Evolutionary conservation across 2,329 filamentous ascomycete genomes (phyloP).

Genomic region (Colletotrichum sp.): DNA sequence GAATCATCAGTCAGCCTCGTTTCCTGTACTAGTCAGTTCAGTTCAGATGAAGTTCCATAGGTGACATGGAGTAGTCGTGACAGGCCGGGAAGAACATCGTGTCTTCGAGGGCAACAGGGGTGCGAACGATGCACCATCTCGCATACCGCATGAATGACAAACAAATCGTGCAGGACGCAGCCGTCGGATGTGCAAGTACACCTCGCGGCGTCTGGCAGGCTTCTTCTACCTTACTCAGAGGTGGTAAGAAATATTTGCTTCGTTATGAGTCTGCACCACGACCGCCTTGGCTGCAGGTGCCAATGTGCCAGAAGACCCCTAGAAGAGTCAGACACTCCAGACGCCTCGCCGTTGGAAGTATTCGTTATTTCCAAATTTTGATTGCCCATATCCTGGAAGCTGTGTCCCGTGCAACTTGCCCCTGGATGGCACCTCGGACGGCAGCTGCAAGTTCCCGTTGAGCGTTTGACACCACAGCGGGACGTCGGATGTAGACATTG

Average conservation of each 20-base stretch:
- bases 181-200: not conserved
- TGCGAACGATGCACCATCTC: not conserved
- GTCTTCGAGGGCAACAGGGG: not conserved
- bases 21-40: not conserved
- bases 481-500: not conserved
- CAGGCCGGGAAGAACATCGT: not conserved
- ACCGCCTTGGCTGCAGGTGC: not conserved
- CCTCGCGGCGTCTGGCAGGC: not conserved
- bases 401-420: not conserved
- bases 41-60: not conserved
- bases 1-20: not conserved
- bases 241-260: not conserved
- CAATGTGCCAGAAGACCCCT: not conserved
- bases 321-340: not conserved
- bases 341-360: not conserved
- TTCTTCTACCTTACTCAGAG: too few relatives aligned
- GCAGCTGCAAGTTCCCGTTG: constrained; percentile 6
- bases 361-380: not conserved
- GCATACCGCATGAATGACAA: not conserved
- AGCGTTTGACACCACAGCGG: not conserved
- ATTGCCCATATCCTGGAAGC: not conserved
- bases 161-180: not conserved
- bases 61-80: not conserved
- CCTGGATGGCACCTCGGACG: not conserved
- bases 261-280: fast-evolving